Evolutionary conservation across 306 rosid genomes (phyloP).

Genomic region (Cucumis hystrix): DNA sequence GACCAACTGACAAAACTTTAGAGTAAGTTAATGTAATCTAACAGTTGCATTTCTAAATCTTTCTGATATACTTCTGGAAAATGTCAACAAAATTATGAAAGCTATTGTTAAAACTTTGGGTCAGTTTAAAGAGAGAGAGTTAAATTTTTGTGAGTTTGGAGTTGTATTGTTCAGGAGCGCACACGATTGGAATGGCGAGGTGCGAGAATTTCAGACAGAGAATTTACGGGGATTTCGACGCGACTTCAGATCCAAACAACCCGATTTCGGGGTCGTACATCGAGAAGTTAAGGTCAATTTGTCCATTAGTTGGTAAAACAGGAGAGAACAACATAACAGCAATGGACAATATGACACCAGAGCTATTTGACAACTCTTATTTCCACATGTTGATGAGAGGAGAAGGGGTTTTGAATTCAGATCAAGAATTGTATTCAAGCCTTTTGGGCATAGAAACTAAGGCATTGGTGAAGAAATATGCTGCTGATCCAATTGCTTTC

Average conservation of each 20-base stretch:
- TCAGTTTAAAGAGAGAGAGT: background rate
- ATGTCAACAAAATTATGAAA: background rate
- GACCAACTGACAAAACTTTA: background rate
- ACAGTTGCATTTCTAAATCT: no score
- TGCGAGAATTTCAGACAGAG: conserved; percentile 50
- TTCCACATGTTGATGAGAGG: conserved; percentile 53
- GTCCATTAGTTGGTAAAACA: conserved; percentile 32
- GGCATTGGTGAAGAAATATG: conserved; percentile 59
- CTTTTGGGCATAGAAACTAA: conserved; percentile 42
- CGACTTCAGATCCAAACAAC: conserved; percentile 23
- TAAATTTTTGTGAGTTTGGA: no score
- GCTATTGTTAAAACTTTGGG: background rate
- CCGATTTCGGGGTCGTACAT: conserved; percentile 33
- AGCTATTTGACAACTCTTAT: conserved; percentile 76
- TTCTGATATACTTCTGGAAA: background rate
- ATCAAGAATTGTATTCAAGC: conserved; percentile 74
- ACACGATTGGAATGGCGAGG: conserved; percentile 77
- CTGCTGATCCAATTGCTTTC: conserved; percentile 54
- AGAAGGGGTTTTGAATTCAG: conserved; percentile 65
- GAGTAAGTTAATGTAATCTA: background rate
- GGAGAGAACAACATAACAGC: conserved; percentile 52
- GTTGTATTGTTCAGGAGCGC: conserved; percentile 46
- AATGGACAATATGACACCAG: conserved; percentile 67
- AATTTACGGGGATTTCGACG: conserved; percentile 43
- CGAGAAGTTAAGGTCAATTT: conserved; percentile 33